A percentile compares a stretch with the other conserved stretches of the same genome.
These are phyloP conservation scores for Cryptococcus sp. DNA, from an alignment of 1,284 basidiomycete genomes.

Conservation along the genomic window DNA sequence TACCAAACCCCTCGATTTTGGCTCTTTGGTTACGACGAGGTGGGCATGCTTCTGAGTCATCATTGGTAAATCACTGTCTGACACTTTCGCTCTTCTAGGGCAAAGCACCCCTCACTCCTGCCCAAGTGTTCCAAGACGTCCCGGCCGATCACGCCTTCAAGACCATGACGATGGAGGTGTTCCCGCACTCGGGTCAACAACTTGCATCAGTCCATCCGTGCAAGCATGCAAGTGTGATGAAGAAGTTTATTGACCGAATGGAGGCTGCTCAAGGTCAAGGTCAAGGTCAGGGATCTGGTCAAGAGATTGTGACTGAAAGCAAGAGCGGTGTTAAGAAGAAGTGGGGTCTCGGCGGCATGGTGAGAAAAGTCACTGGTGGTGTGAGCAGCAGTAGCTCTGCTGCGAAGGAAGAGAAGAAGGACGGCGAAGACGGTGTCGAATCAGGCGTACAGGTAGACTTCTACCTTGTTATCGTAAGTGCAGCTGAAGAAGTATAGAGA, in stretches of 20 bases:
- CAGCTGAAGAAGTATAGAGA: background rate
- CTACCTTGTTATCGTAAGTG: constrained; percentile 75
- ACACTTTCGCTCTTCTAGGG: constrained; percentile 59
- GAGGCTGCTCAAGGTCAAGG: constrained; percentile 70
- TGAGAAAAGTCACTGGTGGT: constrained; percentile 69
- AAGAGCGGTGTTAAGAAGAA: constrained; percentile 66
- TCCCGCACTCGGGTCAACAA: constrained; percentile 83
- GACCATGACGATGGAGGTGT: constrained; percentile 97
- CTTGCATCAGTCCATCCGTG: constrained; percentile 96
- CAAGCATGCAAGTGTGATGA: constrained; percentile 99
- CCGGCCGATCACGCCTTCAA: constrained; percentile 97
- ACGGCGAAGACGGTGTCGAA: constrained; percentile 58
- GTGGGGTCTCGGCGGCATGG: constrained; percentile 70
- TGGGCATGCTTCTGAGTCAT: constrained; percentile 48
- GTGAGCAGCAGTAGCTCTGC: constrained; percentile 10
- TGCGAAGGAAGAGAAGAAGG: constrained; percentile 56
- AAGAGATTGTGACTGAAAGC: background rate
- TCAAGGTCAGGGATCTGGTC: constrained; percentile 43
- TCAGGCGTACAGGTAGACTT: constrained; percentile 92
- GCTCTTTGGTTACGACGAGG: constrained; percentile 94
- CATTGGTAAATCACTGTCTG: background rate
- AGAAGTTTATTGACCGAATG: constrained; percentile 99
- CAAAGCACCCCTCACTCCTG: constrained; percentile 77
- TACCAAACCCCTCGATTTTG: constrained; percentile 95
- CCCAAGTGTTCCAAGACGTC: constrained; percentile 96